Evolutionary conservation across 345 rosid genomes (phyloP).

Genomic region (Acer yangbiense): DNA sequence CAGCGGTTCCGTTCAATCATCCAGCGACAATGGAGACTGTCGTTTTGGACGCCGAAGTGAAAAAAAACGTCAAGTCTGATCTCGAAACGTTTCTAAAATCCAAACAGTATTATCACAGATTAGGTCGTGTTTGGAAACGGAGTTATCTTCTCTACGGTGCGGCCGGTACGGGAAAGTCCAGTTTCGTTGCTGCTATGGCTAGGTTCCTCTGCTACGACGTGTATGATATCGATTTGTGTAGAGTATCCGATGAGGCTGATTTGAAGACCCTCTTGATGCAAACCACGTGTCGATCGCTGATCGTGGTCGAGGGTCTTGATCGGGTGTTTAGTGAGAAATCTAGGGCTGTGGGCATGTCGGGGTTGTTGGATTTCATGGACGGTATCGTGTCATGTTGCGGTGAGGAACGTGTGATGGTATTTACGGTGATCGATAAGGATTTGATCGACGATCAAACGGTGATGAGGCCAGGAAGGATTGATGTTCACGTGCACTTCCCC

Average conservation of each 20-base stretch:
- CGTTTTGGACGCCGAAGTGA: constrained; percentile 57
- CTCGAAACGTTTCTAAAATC: constrained; percentile 61
- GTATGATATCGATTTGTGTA: constrained; percentile 57
- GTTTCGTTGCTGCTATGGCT: constrained; percentile 62
- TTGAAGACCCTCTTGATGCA: constrained; percentile 54
- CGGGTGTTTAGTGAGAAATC: constrained; percentile 45
- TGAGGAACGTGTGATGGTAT: constrained; percentile 62
- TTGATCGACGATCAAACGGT: constrained; percentile 41
- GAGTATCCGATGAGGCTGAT: constrained; percentile 49
- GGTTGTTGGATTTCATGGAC: constrained; percentile 63
- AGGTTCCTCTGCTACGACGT: constrained; percentile 56
- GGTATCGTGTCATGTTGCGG: constrained; percentile 60
- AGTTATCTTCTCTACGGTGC: constrained; percentile 66
- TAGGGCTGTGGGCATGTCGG: constrained; percentile 34
- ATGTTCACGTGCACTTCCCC: constrained; percentile 54
- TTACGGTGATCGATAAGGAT: constrained; percentile 52
- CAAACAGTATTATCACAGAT: constrained; percentile 59
- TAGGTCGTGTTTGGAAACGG: constrained; percentile 73
- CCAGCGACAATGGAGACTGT: constrained; percentile 66
- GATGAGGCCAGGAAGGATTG: constrained; percentile 67
- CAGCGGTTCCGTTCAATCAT: constrained; percentile 53
- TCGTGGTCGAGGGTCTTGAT: constrained; percentile 63
- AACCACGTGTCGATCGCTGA: constrained; percentile 46
- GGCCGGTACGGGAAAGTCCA: constrained; percentile 69
- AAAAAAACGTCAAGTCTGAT: constrained; percentile 54